Evolutionary conservation across 2,329 filamentous ascomycete genomes (phyloP).

Genomic region (Colletotrichum kahawae): DNA sequence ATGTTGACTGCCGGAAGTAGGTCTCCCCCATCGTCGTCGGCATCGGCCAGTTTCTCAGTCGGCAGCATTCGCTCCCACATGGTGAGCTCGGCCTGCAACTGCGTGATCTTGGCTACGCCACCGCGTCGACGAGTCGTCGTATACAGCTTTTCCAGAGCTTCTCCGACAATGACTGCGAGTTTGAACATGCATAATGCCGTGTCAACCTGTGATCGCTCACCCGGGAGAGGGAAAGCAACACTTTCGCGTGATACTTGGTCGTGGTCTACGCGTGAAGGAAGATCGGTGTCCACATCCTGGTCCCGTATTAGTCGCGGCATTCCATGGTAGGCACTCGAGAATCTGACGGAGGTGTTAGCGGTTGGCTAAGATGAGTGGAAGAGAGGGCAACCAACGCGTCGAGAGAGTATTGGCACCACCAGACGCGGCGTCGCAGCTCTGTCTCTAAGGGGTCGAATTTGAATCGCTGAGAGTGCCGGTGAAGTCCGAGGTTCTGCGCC

Average conservation of each 20-base stretch:
- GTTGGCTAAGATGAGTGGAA: neutral
- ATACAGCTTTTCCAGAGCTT: constrained; percentile 27
- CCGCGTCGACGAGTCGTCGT: constrained; percentile 29
- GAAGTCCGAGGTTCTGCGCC: constrained; percentile 28
- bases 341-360: constrained; percentile 8
- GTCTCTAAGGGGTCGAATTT: constrained; percentile 31
- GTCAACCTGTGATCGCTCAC: constrained; percentile 28
- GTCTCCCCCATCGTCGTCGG: constrained; percentile 7
- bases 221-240: constrained; percentile 28
- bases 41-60: neutral
- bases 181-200: constrained; percentile 28
- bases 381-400: constrained; percentile 22
- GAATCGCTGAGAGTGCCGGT: constrained; percentile 30
- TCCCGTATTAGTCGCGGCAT: constrained; percentile 31
- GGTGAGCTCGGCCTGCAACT: constrained; percentile 27
- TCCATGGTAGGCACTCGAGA: constrained; percentile 29
- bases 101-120: constrained; percentile 27
- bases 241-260: constrained; percentile 27
- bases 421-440: constrained; percentile 26
- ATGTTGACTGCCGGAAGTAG: neutral
- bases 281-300: constrained; percentile 30
- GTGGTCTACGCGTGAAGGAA: constrained; percentile 28
- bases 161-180: constrained; percentile 27
- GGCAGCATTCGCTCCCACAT: constrained; percentile 25
- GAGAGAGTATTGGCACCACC: constrained; percentile 32